Conservation (phyloP, 225 moss, liverwort and hornwort genomes). For the Sphagnum contortum region DNA sequence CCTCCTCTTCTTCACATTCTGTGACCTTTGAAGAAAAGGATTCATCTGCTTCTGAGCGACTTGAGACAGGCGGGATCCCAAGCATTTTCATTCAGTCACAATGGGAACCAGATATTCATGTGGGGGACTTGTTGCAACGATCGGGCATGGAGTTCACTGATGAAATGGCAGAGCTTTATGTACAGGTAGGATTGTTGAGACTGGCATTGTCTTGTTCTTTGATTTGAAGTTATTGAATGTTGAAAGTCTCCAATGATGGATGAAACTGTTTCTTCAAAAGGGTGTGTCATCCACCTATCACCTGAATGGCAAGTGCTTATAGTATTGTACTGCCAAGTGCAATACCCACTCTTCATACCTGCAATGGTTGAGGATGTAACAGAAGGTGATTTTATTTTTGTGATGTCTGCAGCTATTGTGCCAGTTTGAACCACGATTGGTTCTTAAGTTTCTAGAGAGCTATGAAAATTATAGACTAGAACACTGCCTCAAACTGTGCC, state of each 20-base stretch:
- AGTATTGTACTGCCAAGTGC: too few relatives aligned
- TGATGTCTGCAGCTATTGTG: conserved; percentile 69
- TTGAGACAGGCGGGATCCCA: conserved; percentile 13
- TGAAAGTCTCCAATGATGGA: too few relatives aligned
- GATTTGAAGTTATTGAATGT: neutral
- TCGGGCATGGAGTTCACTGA: conserved; percentile 63
- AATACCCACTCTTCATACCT: too few relatives aligned
- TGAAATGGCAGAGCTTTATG: conserved; percentile 92
- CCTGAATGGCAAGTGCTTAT: too few relatives aligned
- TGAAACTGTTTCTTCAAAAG: too few relatives aligned
- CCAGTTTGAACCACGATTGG: conserved; percentile 79
- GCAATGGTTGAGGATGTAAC: too few relatives aligned
- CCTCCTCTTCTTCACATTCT: too few relatives aligned
- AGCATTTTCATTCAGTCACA: conserved; percentile 11
- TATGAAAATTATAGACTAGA: conserved; percentile 84
- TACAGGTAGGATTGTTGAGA: conserved; percentile 47
- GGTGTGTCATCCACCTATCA: too few relatives aligned
- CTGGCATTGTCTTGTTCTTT: neutral
- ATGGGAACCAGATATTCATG: conserved; percentile 47
- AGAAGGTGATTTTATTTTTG: neutral
- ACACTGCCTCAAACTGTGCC: conserved; percentile 87
- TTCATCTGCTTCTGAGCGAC: conserved; percentile 14
- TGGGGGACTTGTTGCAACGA: conserved; percentile 59
- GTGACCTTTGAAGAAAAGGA: conserved; percentile 5
- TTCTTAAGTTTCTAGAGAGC: conserved; percentile 73